Conservation (phyloP, 192 early-diverging fungal genomes). For the Entomortierella chlamydospora region DNA sequence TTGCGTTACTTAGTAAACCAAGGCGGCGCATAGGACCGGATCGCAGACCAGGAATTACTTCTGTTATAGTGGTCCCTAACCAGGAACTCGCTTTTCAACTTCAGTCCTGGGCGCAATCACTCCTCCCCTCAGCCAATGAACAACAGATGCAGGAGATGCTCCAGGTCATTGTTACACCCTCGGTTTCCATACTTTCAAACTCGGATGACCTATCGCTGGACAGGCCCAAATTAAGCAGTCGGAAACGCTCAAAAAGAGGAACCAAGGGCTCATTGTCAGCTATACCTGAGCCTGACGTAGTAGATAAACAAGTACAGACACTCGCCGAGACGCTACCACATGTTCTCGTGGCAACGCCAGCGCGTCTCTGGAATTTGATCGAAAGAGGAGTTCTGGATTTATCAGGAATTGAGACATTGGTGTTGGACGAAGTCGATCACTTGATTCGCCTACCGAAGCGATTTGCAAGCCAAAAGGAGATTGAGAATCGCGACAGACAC, state of each 20-base stretch:
- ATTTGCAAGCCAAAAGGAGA: slow-evolving; percentile 56
- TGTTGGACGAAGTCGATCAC: slow-evolving; percentile 68
- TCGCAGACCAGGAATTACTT: slow-evolving; percentile 37
- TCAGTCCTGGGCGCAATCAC: slow-evolving; percentile 50
- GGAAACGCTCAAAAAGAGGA: not conserved
- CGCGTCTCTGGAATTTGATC: slow-evolving; percentile 42
- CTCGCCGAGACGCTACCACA: slow-evolving; percentile 36
- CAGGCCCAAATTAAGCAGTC: too few relatives aligned
- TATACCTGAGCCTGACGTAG: not conserved
- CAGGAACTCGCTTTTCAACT: slow-evolving; percentile 67
- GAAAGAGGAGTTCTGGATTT: slow-evolving; percentile 42
- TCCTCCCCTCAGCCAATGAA: slow-evolving; percentile 29
- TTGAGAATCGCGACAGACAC: slow-evolving; percentile 38
- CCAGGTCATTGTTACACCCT: slow-evolving; percentile 24
- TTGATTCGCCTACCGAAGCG: slow-evolving; percentile 63
- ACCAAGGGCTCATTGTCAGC: not conserved
- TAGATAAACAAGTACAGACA: slow-evolving; percentile 26
- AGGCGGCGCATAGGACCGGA: not conserved
- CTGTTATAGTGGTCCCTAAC: slow-evolving; percentile 62
- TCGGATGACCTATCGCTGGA: too few relatives aligned
- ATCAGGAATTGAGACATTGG: slow-evolving; percentile 46
- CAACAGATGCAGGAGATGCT: slow-evolving; percentile 31
- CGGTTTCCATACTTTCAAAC: not conserved
- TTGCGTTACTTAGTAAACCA: slow-evolving; percentile 56
- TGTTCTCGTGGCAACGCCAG: slow-evolving; percentile 58